These are phyloP conservation scores for Colletotrichum sp. DNA, from an alignment of 2,329 filamentous ascomycete genomes.

Conservation along the genomic window DNA sequence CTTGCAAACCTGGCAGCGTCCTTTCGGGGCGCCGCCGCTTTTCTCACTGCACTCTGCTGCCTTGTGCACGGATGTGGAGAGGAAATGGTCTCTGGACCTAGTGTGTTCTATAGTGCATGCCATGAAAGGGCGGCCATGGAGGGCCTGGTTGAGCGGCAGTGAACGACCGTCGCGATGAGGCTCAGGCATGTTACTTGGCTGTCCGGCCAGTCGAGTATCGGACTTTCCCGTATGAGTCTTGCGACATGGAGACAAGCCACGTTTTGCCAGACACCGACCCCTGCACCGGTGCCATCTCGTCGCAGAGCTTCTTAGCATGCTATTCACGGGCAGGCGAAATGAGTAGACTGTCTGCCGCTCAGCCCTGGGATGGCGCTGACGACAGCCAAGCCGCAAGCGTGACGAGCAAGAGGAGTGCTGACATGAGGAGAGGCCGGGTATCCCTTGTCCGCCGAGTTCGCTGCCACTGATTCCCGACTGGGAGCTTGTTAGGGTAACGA, in stretches of 20 bases:
- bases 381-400: background rate
- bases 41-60: constrained; percentile 58
- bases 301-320: background rate
- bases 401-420: background rate
- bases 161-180: background rate
- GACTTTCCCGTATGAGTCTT: background rate
- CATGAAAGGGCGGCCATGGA: background rate
- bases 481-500: background rate
- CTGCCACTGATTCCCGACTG: background rate
- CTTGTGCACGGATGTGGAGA: constrained; percentile 55
- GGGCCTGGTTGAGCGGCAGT: background rate
- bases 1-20: constrained; percentile 21
- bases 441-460: background rate
- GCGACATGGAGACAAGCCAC: background rate
- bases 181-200: background rate
- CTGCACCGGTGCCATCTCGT: background rate
- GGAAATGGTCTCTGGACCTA: constrained; percentile 31
- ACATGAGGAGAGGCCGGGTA: background rate
- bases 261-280: background rate
- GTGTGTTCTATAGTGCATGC: background rate
- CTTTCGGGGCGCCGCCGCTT: constrained; percentile 38
- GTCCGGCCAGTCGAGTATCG: background rate
- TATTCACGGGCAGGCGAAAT: background rate
- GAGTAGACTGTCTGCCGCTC: background rate
- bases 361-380: background rate